Evolutionary conservation across 352 stramenopile species (phyloP), one percentile per base, ranked within the genome.

Genomic region (Pythium vanterpoolii): DNA sequence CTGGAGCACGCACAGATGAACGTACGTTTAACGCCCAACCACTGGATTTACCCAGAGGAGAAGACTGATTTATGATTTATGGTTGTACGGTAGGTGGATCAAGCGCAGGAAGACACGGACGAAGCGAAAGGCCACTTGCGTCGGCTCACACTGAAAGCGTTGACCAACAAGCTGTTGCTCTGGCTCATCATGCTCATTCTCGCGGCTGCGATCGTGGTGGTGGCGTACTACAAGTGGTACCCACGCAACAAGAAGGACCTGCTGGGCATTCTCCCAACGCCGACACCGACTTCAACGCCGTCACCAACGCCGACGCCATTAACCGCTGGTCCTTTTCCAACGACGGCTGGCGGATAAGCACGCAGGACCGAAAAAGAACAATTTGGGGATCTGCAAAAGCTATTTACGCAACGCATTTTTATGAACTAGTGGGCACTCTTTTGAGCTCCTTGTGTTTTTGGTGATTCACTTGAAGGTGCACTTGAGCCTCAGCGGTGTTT

Each of bases 211-310:
- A 89, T 91, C 44, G 66, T 58, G 10, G 44, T 87, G 27, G 77
- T 91, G 5, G 84, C 82, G 40, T 89, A 89, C 58, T 88, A 85
- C 73, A 87, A 84, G 47, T 91, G 82, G 82, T 91, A 88, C 52
- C 82, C 82, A 19, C 71, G 72, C 46, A 73, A 77, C 62, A 78
- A 87, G 66, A 90, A 86, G 64, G 80, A 90, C 55, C 68, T 79
- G 27, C n/a, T 88, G 42, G 77, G 77, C 18, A 77, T 90, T 28
- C 55, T 86, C 40, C 70, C 76, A 0, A 54, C 51, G 4, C 42
- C 31, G 18, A 67, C 56, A 9, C 33, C 49, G 8, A n/a, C n/a
- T n/a, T n/a, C n/a, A n/a, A 40, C 60, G 26, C 21, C 56, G 26
- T 23, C 47, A 18, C 18, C 47, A 28, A 38, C 10, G 10, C 10